These are phyloP conservation scores for Coemansia sp. DNA, from an alignment of 192 early-diverging fungal genomes.

Conservation along the genomic window DNA sequence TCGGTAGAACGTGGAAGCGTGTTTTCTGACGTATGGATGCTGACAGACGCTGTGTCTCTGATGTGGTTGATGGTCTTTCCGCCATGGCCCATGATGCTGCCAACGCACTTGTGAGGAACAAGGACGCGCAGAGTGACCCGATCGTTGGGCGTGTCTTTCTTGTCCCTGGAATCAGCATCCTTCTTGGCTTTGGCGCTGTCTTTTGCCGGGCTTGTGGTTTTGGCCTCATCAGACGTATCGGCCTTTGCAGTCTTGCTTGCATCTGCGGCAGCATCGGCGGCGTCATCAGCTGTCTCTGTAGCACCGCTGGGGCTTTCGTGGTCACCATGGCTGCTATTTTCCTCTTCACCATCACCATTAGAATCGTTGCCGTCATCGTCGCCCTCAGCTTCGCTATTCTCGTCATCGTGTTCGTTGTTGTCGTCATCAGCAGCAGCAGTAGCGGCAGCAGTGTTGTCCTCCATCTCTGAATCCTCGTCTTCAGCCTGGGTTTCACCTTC, in stretches of 20 bases:
- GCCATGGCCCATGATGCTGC: slow-evolving; percentile 56
- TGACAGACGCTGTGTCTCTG: slow-evolving; percentile 33
- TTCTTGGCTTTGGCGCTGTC: background rate
- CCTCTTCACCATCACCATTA: slow-evolving; percentile 3
- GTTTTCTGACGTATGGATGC: slow-evolving; percentile 49
- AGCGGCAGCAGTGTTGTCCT: background rate
- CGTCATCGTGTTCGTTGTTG: slow-evolving; percentile 4
- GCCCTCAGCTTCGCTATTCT: background rate
- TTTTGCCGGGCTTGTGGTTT: background rate
- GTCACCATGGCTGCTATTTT: background rate
- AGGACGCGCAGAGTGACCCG: slow-evolving; percentile 39
- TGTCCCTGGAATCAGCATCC: background rate
- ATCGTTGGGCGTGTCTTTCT: background rate
- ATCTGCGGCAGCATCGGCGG: background rate
- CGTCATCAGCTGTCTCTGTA: background rate
- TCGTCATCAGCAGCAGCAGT: background rate
- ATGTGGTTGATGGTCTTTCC: slow-evolving; percentile 52
- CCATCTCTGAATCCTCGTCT: background rate
- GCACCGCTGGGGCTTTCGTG: background rate
- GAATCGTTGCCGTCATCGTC: slow-evolving; percentile 7
- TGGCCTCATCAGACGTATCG: too few relatives aligned
- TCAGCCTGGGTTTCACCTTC: slow-evolving; percentile 4
- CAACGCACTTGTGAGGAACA: slow-evolving; percentile 53
- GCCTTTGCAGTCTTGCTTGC: slow-evolving; percentile 1
- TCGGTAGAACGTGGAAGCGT: slow-evolving; percentile 44